Base-by-base conservation (phyloP, 2,329 filamentous ascomycete genomes). In the Penicillium sp. region DNA sequence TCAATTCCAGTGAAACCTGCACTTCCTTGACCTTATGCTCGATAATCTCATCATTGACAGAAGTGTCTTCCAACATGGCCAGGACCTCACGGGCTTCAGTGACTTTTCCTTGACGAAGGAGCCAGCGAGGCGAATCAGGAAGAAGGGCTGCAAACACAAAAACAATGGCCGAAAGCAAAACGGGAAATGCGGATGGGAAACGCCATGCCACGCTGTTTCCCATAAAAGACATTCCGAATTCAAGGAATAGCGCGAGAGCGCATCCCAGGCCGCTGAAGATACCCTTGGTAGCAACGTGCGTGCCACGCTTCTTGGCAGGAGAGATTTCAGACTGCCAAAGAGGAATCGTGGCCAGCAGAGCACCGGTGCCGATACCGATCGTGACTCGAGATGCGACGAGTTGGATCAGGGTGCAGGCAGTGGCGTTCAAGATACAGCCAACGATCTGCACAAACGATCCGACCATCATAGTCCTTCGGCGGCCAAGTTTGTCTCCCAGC, bases 241-340 rank as follows among this genome's bases (percentile, higher is more conserved):
- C 60, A 2, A 63, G 44, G 13, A 63, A 63, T 3, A 63, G 46
- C 4, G 54, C 55, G 11, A 54, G 43, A 1, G 59, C 55, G 48
- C 55, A 60, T 22, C 60, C 60, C 24, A 60, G 16, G 3, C 60
- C 57, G 14, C 47, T 57, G 28, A 63, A 63, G 11, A 60, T 39
- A 0, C 60, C 60, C 36, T 62, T 62, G 27, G 56, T 57, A 27
- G 42, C 60, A 38, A 63, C 60, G 28, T 63, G 60, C 5, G 57
- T 50, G 11, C 60, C 60, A 24, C 60, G 60, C 14, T 56, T 60
- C 1, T 51, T 44, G 9, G 59, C 52, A 18, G 59, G 55, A 0
- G 60, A 58, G 22, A 60, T 61, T 18, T 63, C 60, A 7, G 60
- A 59, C 20, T 54, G 55, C 60, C 60, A 63, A 6, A 62, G 55